phyloP scores from a whole-genome alignment of 805 yeast genomes.

The Candida tibetensis region DNA sequence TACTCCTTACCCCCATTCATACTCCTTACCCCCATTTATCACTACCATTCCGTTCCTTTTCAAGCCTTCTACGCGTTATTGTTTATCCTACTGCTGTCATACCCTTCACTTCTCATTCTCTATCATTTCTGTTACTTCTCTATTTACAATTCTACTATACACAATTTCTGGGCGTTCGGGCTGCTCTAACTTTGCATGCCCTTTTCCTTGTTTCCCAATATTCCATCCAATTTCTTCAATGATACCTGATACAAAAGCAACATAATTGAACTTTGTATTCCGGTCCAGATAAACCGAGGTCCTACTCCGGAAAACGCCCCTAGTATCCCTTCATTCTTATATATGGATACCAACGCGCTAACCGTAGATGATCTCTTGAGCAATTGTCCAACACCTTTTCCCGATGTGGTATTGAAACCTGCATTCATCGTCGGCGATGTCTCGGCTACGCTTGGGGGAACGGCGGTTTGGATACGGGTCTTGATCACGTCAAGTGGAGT shows the following conservation, averaged over 20 bases:
- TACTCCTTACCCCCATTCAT: too few relatives aligned
- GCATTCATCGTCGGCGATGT: not conserved
- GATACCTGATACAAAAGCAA: constrained; percentile 79
- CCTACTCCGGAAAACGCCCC: constrained; percentile 95
- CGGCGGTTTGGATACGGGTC: constrained; percentile 88
- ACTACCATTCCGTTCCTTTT: too few relatives aligned
- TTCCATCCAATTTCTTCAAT: constrained; percentile 49
- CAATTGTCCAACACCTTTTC: not conserved
- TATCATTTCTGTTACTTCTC: too few relatives aligned
- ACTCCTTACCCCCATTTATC: too few relatives aligned
- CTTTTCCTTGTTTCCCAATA: not conserved
- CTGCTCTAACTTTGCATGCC: not conserved
- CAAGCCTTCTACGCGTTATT: too few relatives aligned
- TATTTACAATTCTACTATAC: too few relatives aligned
- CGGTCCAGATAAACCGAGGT: constrained; percentile 95
- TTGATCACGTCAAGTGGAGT: constrained; percentile 92
- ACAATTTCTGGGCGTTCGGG: too few relatives aligned
- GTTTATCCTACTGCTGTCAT: too few relatives aligned
- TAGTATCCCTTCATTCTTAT: constrained; percentile 66
- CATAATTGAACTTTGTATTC: constrained; percentile 93
- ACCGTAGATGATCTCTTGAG: constrained; percentile 17
- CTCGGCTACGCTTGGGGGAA: constrained; percentile 9
- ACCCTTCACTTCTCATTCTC: too few relatives aligned
- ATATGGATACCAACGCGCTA: constrained; percentile 43
- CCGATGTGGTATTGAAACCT: not conserved